Evolutionary conservation across 208 protist genomes (phyloP).

Genomic region (Trypanosomatidae sp.): DNA sequence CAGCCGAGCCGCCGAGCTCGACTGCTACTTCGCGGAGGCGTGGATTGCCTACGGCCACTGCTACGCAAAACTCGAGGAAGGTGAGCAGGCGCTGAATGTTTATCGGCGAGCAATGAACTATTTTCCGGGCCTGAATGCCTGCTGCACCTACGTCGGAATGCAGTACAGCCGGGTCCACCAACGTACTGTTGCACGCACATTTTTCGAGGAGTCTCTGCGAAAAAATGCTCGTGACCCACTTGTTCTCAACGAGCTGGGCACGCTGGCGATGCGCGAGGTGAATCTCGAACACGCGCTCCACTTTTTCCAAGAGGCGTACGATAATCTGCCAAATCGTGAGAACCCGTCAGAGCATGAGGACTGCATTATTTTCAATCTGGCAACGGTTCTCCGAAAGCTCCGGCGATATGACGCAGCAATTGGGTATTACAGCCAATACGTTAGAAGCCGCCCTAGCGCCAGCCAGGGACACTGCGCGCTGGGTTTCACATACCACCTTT

Average conservation of each 20-base stretch:
- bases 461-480: conserved; percentile 84
- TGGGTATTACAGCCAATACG: conserved; percentile 76
- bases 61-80: conserved; percentile 88
- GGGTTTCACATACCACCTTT: conserved; percentile 86
- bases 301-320: conserved; percentile 56
- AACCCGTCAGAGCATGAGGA: conserved; percentile 79
- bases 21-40: conserved; percentile 84
- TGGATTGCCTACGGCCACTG: conserved; percentile 92
- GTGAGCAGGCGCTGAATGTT: conserved; percentile 85
- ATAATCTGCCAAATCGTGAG: conserved; percentile 57
- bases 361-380: conserved; percentile 90
- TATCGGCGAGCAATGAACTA: conserved; percentile 79
- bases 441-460: conserved; percentile 72
- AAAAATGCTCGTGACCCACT: conserved; percentile 66
- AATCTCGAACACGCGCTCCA: conserved; percentile 51
- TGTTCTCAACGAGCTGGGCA: conserved; percentile 88
- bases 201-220: conserved; percentile 69
- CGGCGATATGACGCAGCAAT: conserved; percentile 60
- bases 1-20: conserved; percentile 74
- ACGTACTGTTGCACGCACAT: conserved; percentile 70
- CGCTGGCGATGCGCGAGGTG: conserved; percentile 55
- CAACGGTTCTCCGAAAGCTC: conserved; percentile 69
- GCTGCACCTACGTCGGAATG: conserved; percentile 84
- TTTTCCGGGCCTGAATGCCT: conserved; percentile 76
- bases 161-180: conserved; percentile 87